phyloP scores from a whole-genome alignment of 2,329 filamentous ascomycete genomes.

The Gnomoniopsis sp. region DNA sequence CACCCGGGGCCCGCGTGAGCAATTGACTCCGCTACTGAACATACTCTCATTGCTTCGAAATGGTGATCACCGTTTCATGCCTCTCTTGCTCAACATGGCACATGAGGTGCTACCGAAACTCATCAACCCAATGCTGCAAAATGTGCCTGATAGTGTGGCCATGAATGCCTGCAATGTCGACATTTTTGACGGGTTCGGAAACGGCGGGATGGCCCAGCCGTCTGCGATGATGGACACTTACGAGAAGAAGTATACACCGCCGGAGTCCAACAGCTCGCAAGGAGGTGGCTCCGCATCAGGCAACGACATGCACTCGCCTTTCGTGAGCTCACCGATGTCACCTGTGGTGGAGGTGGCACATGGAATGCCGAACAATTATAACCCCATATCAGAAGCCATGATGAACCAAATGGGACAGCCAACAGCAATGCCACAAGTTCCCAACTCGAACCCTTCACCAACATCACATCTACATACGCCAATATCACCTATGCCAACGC shows the following conservation, averaged over 20 bases:
- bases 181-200: constrained; percentile 65
- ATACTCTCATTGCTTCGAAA: constrained; percentile 69
- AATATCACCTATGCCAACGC: constrained; percentile 29
- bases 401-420: constrained; percentile 45
- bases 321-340: constrained; percentile 53
- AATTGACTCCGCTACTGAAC: constrained; percentile 66
- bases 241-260: constrained; percentile 41
- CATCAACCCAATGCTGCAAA: constrained; percentile 57
- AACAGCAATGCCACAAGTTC: constrained; percentile 20
- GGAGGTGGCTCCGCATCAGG: constrained; percentile 26
- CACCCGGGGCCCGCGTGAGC: constrained; percentile 65
- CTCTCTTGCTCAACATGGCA: constrained; percentile 72
- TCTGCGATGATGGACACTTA: constrained; percentile 47
- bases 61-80: constrained; percentile 73
- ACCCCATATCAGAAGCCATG: constrained; percentile 50
- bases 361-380: constrained; percentile 33
- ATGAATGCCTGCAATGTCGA: constrained; percentile 42
- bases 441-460: constrained; percentile 12
- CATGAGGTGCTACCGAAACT: constrained; percentile 66
- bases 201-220: constrained; percentile 56
- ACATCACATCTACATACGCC: constrained; percentile 29
- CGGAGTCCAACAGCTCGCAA: constrained; percentile 35
- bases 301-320: constrained; percentile 47
- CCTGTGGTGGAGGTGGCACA: constrained; percentile 48
- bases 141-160: constrained; percentile 49